A percentile compares a stretch with the other conserved stretches of the same genome.
Conservation (phyloP, 2,329 filamentous ascomycete species). For the Colletotrichum chlorophyti region DNA sequence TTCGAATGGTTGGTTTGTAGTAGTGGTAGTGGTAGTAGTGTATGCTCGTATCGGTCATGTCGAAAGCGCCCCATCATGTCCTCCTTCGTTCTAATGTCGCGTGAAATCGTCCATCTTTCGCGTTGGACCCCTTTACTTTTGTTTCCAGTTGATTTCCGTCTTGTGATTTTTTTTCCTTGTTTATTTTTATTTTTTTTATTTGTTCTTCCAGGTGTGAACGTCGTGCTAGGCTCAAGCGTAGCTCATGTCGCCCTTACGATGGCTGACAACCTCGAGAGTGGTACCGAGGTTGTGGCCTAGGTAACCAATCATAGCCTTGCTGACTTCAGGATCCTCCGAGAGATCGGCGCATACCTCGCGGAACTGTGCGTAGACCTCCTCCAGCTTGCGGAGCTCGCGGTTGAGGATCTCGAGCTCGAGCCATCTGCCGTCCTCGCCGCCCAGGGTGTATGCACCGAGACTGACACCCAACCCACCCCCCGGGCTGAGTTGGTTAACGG, state of each 20-base stretch:
- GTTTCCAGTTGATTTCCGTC: neutral
- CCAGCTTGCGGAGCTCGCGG: conserved; percentile 55
- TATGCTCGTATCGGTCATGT: conserved; percentile 24
- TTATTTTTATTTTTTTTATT: neutral
- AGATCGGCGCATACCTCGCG: conserved; percentile 48
- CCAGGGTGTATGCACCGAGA: conserved; percentile 52
- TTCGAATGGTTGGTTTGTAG: neutral
- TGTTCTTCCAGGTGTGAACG: neutral
- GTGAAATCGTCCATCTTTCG: too few species aligned
- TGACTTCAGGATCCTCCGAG: conserved; percentile 49
- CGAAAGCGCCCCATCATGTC: neutral
- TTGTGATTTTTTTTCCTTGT: neutral
- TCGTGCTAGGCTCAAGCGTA: conserved; percentile 32
- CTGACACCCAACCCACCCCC: conserved; percentile 43
- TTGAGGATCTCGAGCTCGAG: conserved; percentile 54
- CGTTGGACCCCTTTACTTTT: neutral
- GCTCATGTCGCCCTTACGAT: conserved; percentile 41
- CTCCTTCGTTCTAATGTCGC: neutral
- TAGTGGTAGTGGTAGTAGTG: neutral
- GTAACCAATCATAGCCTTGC: conserved; percentile 52
- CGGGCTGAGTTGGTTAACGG: conserved; percentile 24
- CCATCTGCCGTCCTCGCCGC: conserved; percentile 53
- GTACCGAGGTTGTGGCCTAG: conserved; percentile 50
- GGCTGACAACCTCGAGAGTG: conserved; percentile 48
- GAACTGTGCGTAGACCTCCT: conserved; percentile 53